A percentile compares a stretch with the other conserved stretches of the same genome.
Conservation (phyloP, 2,329 filamentous ascomycete genomes). For the Xylaria sp. region DNA sequence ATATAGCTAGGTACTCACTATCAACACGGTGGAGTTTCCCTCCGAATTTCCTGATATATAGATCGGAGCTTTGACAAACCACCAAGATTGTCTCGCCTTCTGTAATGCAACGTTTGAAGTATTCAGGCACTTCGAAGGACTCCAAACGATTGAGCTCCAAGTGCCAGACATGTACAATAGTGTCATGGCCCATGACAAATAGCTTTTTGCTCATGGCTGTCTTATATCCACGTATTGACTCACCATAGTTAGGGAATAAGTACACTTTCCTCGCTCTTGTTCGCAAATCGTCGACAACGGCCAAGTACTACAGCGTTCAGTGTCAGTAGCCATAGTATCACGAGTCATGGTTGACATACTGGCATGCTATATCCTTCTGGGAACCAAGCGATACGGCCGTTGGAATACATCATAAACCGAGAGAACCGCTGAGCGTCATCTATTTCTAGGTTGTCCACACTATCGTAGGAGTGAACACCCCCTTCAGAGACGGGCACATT, state of each 20-base stretch:
- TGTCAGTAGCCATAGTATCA: slow-evolving; percentile 11
- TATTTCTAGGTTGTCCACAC: slow-evolving; percentile 40
- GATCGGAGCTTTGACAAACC: slow-evolving; percentile 42
- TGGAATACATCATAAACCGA: slow-evolving; percentile 48
- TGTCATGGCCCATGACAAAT: slow-evolving; percentile 46
- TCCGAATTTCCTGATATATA: slow-evolving; percentile 47
- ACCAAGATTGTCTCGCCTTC: slow-evolving; percentile 47
- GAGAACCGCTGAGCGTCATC: slow-evolving; percentile 37
- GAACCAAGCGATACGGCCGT: slow-evolving; percentile 49
- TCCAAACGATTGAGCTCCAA: slow-evolving; percentile 43
- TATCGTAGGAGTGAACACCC: slow-evolving; percentile 46
- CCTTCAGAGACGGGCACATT: slow-evolving; percentile 43
- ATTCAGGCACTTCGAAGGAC: slow-evolving; percentile 42
- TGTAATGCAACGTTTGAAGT: slow-evolving; percentile 44
- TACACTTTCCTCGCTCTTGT: slow-evolving; percentile 46
- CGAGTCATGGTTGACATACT: slow-evolving; percentile 13
- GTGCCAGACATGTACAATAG: slow-evolving; percentile 48
- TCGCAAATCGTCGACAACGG: slow-evolving; percentile 49
- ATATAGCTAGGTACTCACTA: slow-evolving; percentile 27
- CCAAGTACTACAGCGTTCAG: slow-evolving; percentile 34
- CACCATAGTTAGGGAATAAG: slow-evolving; percentile 43
- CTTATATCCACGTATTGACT: slow-evolving; percentile 43
- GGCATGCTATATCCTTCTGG: slow-evolving; percentile 48
- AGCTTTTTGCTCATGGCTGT: slow-evolving; percentile 48
- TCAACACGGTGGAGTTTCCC: slow-evolving; percentile 39